Evolutionary conservation across 306 rosid genomes (phyloP).

Genomic region (Begonia loranthoides): DNA sequence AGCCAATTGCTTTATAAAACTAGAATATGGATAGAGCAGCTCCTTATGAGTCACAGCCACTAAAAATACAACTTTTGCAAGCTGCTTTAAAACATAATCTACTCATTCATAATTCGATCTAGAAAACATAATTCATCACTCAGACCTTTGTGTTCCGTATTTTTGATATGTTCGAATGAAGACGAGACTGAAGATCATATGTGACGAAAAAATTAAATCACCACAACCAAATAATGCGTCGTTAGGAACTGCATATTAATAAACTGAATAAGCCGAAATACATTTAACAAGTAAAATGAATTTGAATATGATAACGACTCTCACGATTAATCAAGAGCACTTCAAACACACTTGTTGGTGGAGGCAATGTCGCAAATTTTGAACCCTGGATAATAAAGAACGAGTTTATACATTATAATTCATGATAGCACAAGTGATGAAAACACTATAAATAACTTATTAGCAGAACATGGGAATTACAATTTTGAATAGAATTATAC

Average conservation of each 20-base stretch:
- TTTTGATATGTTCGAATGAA: conserved; percentile 38
- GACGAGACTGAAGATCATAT: conserved; percentile 41
- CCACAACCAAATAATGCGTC: conserved; percentile 36
- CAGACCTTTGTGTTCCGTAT: conserved; percentile 30
- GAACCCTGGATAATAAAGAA: conserved; percentile 41
- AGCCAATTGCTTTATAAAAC: conserved; percentile 35
- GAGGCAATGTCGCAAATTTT: conserved; percentile 27
- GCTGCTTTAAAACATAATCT: too few species aligned
- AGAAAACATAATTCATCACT: background rate
- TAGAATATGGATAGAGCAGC: conserved; percentile 8
- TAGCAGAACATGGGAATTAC: conserved; percentile 1
- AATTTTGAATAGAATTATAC: conserved; percentile 17
- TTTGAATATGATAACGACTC: conserved; percentile 1
- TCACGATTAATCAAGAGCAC: conserved; percentile 29
- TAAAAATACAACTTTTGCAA: too few species aligned
- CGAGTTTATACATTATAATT: background rate
- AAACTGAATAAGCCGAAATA: conserved; percentile 11
- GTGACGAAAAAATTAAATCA: conserved; percentile 44
- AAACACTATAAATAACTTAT: conserved; percentile 1
- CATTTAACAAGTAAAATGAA: background rate
- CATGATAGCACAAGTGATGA: background rate
- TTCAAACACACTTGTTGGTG: conserved; percentile 30
- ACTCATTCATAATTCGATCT: too few species aligned
- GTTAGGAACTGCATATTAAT: conserved; percentile 30
- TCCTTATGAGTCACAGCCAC: background rate